Percentiles rank a stretch among this genome's conserved stretches.
These are phyloP conservation scores for Fusarium globosum DNA, from an alignment of 2,329 filamentous ascomycete species.

Conservation along the genomic window DNA sequence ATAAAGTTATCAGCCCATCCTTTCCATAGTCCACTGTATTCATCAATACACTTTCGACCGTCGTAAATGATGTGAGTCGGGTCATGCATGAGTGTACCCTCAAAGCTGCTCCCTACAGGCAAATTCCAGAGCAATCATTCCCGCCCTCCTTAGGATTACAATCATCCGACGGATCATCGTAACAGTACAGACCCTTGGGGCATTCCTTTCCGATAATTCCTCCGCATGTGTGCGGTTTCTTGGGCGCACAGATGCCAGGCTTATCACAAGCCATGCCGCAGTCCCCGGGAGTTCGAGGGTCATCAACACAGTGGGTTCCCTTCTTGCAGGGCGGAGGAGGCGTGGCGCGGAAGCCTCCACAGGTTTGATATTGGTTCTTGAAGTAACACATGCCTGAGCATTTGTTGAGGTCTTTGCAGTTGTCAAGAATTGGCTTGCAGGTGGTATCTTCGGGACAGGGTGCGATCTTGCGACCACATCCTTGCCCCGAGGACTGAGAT, in stretches of 20 bases:
- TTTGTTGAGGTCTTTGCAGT: conserved; percentile 43
- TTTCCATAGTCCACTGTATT: not conserved
- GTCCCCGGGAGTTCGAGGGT: conserved; percentile 44
- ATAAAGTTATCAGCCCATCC: not conserved
- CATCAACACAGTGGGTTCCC: conserved; percentile 46
- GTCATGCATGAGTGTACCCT: too few species aligned
- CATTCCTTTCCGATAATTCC: conserved; percentile 45
- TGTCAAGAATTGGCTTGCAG: conserved; percentile 40
- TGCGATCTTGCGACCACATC: conserved; percentile 47
- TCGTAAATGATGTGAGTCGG: not conserved
- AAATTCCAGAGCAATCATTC: conserved; percentile 48
- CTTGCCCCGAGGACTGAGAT: conserved; percentile 9
- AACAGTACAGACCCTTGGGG: conserved; percentile 45
- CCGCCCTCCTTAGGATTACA: conserved; percentile 47
- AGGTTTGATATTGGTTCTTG: conserved; percentile 47
- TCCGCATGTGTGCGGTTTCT: conserved; percentile 33
- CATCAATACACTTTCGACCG: too few species aligned
- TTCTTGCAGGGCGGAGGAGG: conserved; percentile 43
- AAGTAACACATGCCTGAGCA: conserved; percentile 47
- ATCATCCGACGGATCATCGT: conserved; percentile 42
- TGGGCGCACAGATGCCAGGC: conserved; percentile 50
- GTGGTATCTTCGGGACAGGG: conserved; percentile 42
- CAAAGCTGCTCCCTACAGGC: conserved; percentile 33
- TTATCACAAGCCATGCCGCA: conserved; percentile 52
- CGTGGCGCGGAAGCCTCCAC: conserved; percentile 46